phyloP scores from a whole-genome alignment of 495 filamentous ascomycete species.

The Hyaloscypha hepaticicola region DNA sequence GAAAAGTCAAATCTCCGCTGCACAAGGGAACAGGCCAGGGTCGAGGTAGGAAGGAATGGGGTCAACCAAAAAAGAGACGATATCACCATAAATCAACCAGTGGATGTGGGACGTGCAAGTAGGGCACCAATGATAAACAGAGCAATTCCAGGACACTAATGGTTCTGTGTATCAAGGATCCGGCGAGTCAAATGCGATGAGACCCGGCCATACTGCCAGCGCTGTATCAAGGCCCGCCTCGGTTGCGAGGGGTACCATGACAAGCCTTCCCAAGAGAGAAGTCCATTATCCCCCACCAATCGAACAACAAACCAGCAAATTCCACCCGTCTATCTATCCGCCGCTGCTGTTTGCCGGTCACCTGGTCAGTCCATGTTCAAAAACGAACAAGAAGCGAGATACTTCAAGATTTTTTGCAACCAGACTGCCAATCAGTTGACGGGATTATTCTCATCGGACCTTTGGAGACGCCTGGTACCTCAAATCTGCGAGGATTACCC shows the following conservation, averaged over 20 bases:
- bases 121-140: background rate
- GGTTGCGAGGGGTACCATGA: background rate
- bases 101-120: background rate
- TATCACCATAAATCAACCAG: background rate
- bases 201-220: background rate
- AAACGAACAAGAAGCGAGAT: background rate
- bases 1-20: too few species aligned
- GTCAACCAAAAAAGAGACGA: too few species aligned
- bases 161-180: background rate
- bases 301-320: too few species aligned
- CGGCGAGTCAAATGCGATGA: background rate
- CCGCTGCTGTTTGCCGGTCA: background rate
- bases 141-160: background rate
- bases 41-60: too few species aligned
- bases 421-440: background rate
- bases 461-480: background rate
- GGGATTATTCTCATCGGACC: background rate
- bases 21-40: too few species aligned
- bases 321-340: too few species aligned
- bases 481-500: background rate
- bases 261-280: too few species aligned
- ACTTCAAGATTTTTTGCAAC: background rate
- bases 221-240: background rate
- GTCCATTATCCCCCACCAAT: too few species aligned
- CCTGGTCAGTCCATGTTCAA: background rate